Evolutionary conservation across 2,329 filamentous ascomycete species (phyloP).

Genomic region (Aciculosporium take): DNA sequence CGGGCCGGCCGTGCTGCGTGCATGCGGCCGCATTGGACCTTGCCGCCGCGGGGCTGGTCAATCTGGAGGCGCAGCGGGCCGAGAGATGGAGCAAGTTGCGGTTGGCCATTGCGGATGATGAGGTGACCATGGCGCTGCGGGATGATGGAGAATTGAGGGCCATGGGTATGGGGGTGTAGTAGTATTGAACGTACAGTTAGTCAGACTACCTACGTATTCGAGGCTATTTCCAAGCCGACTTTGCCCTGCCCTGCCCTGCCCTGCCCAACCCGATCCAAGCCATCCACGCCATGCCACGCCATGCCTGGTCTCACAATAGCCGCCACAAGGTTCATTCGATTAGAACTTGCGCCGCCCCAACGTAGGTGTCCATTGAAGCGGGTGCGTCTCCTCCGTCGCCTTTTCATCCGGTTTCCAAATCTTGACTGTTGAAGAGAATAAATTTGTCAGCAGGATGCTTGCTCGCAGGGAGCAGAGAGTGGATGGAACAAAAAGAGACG

Average conservation of each 20-base stretch:
- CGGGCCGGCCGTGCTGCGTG: constrained; percentile 29
- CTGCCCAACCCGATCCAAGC: no score
- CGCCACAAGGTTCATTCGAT: background rate
- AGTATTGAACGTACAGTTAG: constrained; percentile 19
- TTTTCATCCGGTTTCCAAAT: constrained; percentile 90
- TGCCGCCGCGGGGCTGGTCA: constrained; percentile 75
- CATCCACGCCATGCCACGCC: no score
- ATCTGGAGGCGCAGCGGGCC: constrained; percentile 64
- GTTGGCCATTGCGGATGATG: constrained; percentile 76
- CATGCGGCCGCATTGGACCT: constrained; percentile 67
- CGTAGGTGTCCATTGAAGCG: constrained; percentile 80
- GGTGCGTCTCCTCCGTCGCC: constrained; percentile 82
- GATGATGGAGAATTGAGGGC: constrained; percentile 80
- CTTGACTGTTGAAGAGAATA: constrained; percentile 49
- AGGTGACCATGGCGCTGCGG: constrained; percentile 73
- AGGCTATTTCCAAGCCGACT: constrained; percentile 6
- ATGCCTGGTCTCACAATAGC: background rate
- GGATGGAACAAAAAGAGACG: background rate
- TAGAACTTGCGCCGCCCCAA: constrained; percentile 64
- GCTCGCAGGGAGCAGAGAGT: constrained; percentile 5
- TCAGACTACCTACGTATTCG: no score
- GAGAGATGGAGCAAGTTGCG: constrained; percentile 81
- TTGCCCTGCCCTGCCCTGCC: no score
- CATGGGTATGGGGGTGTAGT: constrained; percentile 46
- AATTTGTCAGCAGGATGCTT: constrained; percentile 38